Evolutionary conservation across 2,329 filamentous ascomycete genomes (phyloP), one percentile per base, ranked within the genome.

Genomic region (Trichothecium sympodiale): DNA sequence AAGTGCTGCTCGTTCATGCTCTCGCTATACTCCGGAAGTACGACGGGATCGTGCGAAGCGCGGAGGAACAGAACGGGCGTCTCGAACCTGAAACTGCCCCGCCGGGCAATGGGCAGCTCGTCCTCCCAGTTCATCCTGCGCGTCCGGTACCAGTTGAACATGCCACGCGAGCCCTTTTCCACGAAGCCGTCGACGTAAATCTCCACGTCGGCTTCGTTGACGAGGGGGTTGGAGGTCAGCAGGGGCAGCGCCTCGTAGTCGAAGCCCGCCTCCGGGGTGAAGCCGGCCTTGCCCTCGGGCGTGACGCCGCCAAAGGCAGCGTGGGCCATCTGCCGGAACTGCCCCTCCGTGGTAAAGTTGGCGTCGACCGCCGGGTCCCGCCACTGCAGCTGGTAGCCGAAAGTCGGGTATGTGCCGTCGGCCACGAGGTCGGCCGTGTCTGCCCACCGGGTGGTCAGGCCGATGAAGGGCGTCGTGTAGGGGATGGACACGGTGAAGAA

Each of bases 91-190:
- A 39, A 50, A 65, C 34, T 42, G 25, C 75, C 47, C 77, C 76
- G 37, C 69, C 83, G 60, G 36, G 74, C 62, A 20, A 81, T 61
- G 29, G 62, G 51, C 38, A 53, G 46, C 49, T 93, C 86, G 43
- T 93, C 83, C 30, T 83, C 70, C 51, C 66, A 81, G 54, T 91
- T 91, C 40, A 77, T 54, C 51, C 71, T 62, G 8, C 71, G 63
- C 3, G 72, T 81, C 30, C 83, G 74, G 60, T 94, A 94, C 83
- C 83, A 93, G 56, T 84, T 86, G 39, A 83, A 63, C 8, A 83
- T 81, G 2, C 83, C 83, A 46, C 77, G 71, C 40, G 94, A 57
- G n/a, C 83, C 83, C 48, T 77, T 69, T 18, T 71, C 67, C 3
- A 61, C 54, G 55, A 76, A 89, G 56, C 83, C 67, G 16, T 70